Percentiles rank a stretch among this genome's conserved stretches.
These are phyloP conservation scores for Cryptococcus sp. DNA, from an alignment of 1,284 basidiomycete species.

Conservation along the genomic window DNA sequence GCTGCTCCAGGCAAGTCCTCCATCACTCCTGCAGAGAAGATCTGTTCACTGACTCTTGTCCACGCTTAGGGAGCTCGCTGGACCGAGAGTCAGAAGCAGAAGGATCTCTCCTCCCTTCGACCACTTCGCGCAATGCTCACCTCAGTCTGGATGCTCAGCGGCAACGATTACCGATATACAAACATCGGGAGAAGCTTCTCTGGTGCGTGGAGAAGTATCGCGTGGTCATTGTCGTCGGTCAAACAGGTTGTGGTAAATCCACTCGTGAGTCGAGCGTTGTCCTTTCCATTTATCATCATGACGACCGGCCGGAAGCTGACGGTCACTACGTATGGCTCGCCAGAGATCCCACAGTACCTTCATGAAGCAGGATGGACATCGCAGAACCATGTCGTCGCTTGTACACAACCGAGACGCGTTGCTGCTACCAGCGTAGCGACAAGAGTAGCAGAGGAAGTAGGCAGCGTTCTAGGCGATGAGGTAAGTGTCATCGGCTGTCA, in stretches of 20 bases:
- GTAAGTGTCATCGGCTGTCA: constrained; percentile 55
- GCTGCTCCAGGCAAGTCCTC: constrained; percentile 65
- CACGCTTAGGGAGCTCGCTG: constrained; percentile 63
- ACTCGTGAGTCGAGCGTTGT: constrained; percentile 67
- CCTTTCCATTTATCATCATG: constrained; percentile 1
- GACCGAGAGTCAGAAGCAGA: constrained; percentile 79
- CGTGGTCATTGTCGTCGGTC: constrained; percentile 82
- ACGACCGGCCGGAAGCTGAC: constrained; percentile 6
- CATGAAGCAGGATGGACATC: constrained; percentile 85
- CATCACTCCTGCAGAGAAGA: background rate
- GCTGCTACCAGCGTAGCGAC: constrained; percentile 92
- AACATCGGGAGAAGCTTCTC: constrained; percentile 79
- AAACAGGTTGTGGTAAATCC: constrained; percentile 97
- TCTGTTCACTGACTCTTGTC: background rate
- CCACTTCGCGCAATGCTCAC: constrained; percentile 51
- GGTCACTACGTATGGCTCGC: too few species aligned
- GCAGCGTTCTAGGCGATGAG: constrained; percentile 84
- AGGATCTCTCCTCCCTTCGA: constrained; percentile 65
- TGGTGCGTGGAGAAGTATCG: constrained; percentile 81
- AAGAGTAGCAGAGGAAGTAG: constrained; percentile 87
- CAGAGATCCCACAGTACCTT: constrained; percentile 93
- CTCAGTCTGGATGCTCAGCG: constrained; percentile 70
- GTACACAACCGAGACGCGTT: constrained; percentile 93
- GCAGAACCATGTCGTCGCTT: constrained; percentile 74
- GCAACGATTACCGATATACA: constrained; percentile 80